Evolutionary conservation across 306 rosid genomes (phyloP), one percentile per base, ranked within the genome.

Genomic region (Sicyos edulis): DNA sequence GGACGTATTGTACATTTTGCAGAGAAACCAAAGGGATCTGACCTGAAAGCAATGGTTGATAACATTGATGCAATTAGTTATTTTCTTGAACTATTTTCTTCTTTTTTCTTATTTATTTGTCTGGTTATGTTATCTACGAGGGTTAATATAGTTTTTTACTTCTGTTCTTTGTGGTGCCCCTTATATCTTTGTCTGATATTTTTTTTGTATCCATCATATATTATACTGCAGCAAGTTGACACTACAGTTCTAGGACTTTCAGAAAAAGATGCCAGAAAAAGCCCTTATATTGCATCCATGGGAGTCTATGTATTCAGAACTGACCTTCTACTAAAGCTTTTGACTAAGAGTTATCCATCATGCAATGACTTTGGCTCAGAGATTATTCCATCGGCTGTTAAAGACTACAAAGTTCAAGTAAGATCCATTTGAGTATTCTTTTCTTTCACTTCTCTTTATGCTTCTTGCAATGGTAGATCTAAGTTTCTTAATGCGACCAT

Each of bases 281-380:
- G 78, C 58, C 97, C 95, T 60, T 93, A 86, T 76, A 91, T 93
- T 78, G 99, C 95, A 66, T 93, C 99, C 15, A 93, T 93, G 99
- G 97, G 99, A 69, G 95, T 93, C 67, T 93, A 93, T 45, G 89
- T 93, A 14, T 93, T 93, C 71, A 81, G 82, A 83, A 88, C 96
- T 44, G 99, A 93, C 26, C 82, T 87, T 75, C 85, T 93, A 20
- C 84, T 93, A 68, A 83, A 87, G 81, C 85, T 93, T 53, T 67
- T 93, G 79, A 80, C 81, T 75, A 82, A 82, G 84, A 86, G 84
- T 53, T 81, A 75, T 78, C 92, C 99, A 72, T 73, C 85, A 12
- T 83, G 81, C 79, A 91, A 91, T 79, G 99, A 93, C 84, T 93
- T 93, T 10, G 99, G 96, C 66, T 93, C 99, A 53, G 99, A 93